Base-by-base conservation (phyloP, 2,329 filamentous ascomycete genomes). In the Didymella glomerata region DNA sequence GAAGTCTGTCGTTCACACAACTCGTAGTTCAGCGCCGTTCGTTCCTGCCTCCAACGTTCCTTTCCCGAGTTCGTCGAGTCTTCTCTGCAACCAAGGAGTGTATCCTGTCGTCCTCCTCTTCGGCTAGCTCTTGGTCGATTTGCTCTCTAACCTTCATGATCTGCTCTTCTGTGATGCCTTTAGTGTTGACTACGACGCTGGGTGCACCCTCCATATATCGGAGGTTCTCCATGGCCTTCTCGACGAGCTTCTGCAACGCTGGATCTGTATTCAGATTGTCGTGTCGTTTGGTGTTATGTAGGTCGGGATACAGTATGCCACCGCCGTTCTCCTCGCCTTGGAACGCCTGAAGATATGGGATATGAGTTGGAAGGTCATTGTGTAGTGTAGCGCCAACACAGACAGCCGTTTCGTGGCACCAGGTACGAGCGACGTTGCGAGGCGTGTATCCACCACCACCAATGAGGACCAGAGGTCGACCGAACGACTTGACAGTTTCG, bases 401-500 rank as follows among this genome's bases (percentile, higher is more conserved):
- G 67, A 98, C 92, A 61, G 91, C 90, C 13, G 95, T 99, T 80
- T 99, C 95, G 78, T 96, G 94, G 24, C 93, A 92, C 95, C 95
- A 99, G 28, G 94, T 93, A 53, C 95, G 90, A 41, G 95, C 95
- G 7, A 99, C 95, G 72, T 99, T 99, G 65, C 94, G 88, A 5
- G 95, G 93, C 14, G 95, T 99, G 79, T 99, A 99, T 27, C 95
- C 95, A 56, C 95, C 95, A 38, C 95, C 95, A 44, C 95, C 95
- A 58, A 98, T 91, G 54, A 99, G 86, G 48, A 99, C 88, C 62
- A 98, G 84, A 2, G 95, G 95, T 1, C 96, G 82, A 7, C 85
- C 84, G 63, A 93, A 87, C 46, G 83, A 86, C 78, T 98, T 98
- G 77, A 93, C 92, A 70, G 90, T 97, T 48, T 89, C 87, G 58